Percentiles rank a stretch among this genome's conserved stretches.
Evolutionary conservation across 768 basidiomycete species (phyloP).

Genomic region (Boletus reticulatus): DNA sequence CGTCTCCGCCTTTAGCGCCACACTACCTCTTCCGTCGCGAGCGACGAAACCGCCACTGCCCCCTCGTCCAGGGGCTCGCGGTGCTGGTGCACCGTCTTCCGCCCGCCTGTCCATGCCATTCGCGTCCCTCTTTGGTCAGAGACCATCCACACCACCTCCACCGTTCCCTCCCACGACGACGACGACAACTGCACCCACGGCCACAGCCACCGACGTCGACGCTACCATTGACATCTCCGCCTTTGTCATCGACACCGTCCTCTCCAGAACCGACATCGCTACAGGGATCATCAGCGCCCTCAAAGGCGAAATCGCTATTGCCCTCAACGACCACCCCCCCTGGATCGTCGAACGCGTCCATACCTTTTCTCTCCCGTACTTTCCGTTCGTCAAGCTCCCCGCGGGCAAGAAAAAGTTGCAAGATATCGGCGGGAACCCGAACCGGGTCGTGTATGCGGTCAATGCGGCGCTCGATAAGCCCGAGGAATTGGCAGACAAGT

Average conservation of each 20-base stretch:
- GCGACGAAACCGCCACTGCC: slow-evolving; percentile 51
- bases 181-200: slow-evolving; percentile 2
- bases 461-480: slow-evolving; percentile 41
- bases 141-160: slow-evolving; percentile 31
- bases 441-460: slow-evolving; percentile 35
- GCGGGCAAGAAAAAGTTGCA: slow-evolving; percentile 32
- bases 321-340: slow-evolving; percentile 41
- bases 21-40: slow-evolving; percentile 33
- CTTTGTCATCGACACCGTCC: slow-evolving; percentile 52
- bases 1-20: slow-evolving; percentile 39
- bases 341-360: slow-evolving; percentile 64
- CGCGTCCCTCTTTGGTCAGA: slow-evolving; percentile 69
- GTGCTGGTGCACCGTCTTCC: slow-evolving; percentile 19
- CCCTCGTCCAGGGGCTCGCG: slow-evolving; percentile 30
- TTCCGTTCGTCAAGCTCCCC: slow-evolving; percentile 51
- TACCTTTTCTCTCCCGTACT: slow-evolving; percentile 51
- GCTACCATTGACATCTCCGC: slow-evolving; percentile 54
- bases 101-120: slow-evolving; percentile 72
- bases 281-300: slow-evolving; percentile 53
- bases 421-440: slow-evolving; percentile 27
- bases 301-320: slow-evolving; percentile 52
- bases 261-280: slow-evolving; percentile 53
- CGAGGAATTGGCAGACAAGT: slow-evolving; percentile 48
- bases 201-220: slow-evolving; percentile 34
- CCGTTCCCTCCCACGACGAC: slow-evolving; percentile 24